phyloP scores from a whole-genome alignment of 1,284 basidiomycete species.

The Puccinia triticina region DNA sequence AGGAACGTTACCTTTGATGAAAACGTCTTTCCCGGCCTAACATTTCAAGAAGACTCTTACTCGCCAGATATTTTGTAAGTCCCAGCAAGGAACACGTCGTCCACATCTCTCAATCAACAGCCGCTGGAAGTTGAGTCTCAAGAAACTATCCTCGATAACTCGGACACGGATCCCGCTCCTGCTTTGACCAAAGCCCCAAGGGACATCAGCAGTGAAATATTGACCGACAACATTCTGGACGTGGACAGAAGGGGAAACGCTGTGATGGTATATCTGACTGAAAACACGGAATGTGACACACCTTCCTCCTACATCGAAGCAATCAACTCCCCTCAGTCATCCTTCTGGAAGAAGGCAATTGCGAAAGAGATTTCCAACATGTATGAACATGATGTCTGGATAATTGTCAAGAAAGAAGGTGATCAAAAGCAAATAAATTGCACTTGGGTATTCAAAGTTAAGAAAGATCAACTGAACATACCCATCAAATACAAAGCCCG shows the following conservation, averaged over 20 bases:
- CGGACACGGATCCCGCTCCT: too few species aligned
- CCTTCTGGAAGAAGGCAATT: conserved; percentile 9
- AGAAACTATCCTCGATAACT: too few species aligned
- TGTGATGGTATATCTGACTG: not conserved
- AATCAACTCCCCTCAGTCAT: not conserved
- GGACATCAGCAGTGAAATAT: not conserved
- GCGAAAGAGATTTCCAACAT: not conserved
- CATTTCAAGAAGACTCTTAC: not conserved
- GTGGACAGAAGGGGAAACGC: not conserved
- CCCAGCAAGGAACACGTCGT: too few species aligned
- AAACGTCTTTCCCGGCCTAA: not conserved
- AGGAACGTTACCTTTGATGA: not conserved
- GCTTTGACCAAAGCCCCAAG: too few species aligned
- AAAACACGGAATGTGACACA: not conserved
- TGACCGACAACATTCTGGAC: not conserved
- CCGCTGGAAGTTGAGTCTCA: too few species aligned
- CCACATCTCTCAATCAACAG: too few species aligned
- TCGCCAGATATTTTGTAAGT: too few species aligned
- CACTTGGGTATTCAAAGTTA: conserved; percentile 19
- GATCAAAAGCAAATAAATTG: not conserved
- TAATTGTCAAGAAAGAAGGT: not conserved
- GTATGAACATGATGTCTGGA: not conserved
- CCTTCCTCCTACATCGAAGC: not conserved
- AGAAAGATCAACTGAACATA: not conserved
- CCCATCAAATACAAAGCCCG: conserved; percentile 8